Base-by-base conservation (phyloP, 106 monocot genomes). In the Phalaenopsis equestris region DNA sequence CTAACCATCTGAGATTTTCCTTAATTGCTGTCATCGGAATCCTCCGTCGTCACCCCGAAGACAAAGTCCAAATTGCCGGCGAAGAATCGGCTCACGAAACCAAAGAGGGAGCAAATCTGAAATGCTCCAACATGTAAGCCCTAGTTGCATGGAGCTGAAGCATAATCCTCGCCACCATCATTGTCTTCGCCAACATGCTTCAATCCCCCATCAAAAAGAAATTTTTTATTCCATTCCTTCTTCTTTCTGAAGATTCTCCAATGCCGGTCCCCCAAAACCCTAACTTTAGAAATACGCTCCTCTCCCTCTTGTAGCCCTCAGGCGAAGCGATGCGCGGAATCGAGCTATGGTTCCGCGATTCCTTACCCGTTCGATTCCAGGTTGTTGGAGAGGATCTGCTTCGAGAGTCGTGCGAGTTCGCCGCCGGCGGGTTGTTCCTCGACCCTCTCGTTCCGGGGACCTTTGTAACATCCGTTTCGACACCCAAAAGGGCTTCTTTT, bases 361-460 rank as follows among this genome's bases (percentile, higher is more conserved):
- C 83, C 45, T 16, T 79, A 15, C 65, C 49, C 65, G 30, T 46
- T 19, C 30, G 17, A 19, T 42, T 55, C 42, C 19, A 81, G 46
- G 41, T 42, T 21, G 73, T 21, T 16, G 64, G 30, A 23, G 80
- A 57, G 36, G 45, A 19, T 75, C 11, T 36, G 24, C 46, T 75
- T 39, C 67, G 45, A 36, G 76, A 68, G 1, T 55, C 73, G 56
- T 12, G 67, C 37, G 19, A 42, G 36, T 72, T 78, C 74, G 56
- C n/a, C 47, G 78, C 38, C 41, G 92, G 89, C 24, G 91, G 92
- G 76, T 77, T 98, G 24, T 94, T 98, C 75, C 80, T 98, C 48
- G 91, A 98, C 1, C 42, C 79, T 6, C 23, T 21, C 36, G 78
- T 83, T 0, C 56, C 91, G 5, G 55, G 41, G 11, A 87, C 83